Evolutionary conservation across 805 yeast genomes (phyloP).

Genomic region (Cyberlindnera galapagoensis): DNA sequence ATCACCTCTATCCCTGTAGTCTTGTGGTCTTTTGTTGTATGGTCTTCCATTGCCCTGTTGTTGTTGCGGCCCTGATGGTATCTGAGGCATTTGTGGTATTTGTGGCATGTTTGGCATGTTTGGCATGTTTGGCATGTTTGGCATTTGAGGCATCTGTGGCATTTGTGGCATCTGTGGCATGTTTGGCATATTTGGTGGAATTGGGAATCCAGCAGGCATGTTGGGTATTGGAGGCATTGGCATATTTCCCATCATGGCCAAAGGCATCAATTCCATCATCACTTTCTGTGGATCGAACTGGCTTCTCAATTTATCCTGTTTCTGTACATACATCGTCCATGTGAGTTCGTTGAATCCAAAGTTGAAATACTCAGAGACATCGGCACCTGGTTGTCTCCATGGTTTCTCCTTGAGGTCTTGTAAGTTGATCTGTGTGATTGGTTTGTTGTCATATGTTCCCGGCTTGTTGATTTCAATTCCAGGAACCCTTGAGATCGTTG

Average conservation of each 20-base stretch:
- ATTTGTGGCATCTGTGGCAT: conserved; percentile 24
- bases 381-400: conserved; percentile 98
- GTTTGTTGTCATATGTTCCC: conserved; percentile 72
- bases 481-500: conserved; percentile 30
- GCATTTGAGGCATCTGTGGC: conserved; percentile 14
- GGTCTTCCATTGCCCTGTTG: not conserved
- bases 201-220: conserved; percentile 26
- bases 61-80: conserved; percentile 1
- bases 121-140: conserved; percentile 5
- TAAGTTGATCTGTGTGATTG: conserved; percentile 73
- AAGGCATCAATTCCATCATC: conserved; percentile 53
- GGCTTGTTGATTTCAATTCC: conserved; percentile 65
- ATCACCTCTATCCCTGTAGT: conserved; percentile 16
- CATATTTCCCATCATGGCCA: conserved; percentile 28
- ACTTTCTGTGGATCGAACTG: conserved; percentile 80
- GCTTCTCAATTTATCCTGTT: conserved; percentile 75
- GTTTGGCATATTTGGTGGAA: conserved; percentile 21
- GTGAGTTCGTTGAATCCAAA: conserved; percentile 95
- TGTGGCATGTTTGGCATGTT: conserved; percentile 12
- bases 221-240: conserved; percentile 21
- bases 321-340: conserved; percentile 88
- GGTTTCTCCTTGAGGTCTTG: conserved; percentile 89
- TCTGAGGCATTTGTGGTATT: conserved; percentile 6
- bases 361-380: conserved; percentile 88
- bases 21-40: conserved; percentile 7